phyloP scores from a whole-genome alignment of 441 rosid species.

The Populus hybrid region DNA sequence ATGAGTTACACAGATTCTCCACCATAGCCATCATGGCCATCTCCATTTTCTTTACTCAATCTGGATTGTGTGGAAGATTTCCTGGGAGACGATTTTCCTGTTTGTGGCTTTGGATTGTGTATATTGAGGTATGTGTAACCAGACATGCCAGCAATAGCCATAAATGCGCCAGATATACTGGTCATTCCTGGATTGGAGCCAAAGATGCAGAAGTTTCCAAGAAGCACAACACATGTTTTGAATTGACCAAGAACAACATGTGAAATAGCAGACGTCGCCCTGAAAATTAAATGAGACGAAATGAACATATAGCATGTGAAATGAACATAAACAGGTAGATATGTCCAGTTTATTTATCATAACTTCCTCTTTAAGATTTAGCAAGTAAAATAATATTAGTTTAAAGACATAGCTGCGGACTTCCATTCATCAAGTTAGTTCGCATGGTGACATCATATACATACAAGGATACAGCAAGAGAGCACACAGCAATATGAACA shows the following conservation, averaged over 20 bases:
- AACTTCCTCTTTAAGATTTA: background rate
- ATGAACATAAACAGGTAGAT: background rate
- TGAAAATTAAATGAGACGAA: conserved; percentile 22
- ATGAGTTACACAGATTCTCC: conserved; percentile 33
- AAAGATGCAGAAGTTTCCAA: conserved; percentile 59
- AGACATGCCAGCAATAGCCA: conserved; percentile 66
- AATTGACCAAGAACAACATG: conserved; percentile 77
- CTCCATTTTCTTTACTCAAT: conserved; percentile 43
- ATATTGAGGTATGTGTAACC: conserved; percentile 54
- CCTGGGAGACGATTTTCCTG: conserved; percentile 31
- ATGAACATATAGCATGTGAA: background rate
- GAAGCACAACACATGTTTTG: conserved; percentile 66
- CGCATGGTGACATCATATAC: background rate
- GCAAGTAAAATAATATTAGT: background rate
- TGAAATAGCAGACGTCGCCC: conserved; percentile 71
- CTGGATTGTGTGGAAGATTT: conserved; percentile 47
- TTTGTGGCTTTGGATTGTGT: conserved; percentile 30
- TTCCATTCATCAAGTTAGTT: background rate
- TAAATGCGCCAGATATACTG: conserved; percentile 57
- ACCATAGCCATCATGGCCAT: conserved; percentile 39
- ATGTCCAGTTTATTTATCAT: background rate
- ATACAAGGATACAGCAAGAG: background rate
- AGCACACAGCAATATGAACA: background rate
- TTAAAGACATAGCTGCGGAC: background rate
- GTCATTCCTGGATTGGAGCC: conserved; percentile 59